Evolutionary conservation across 257 asterid genomes (phyloP).

Genomic region (Linaria vulgaris): DNA sequence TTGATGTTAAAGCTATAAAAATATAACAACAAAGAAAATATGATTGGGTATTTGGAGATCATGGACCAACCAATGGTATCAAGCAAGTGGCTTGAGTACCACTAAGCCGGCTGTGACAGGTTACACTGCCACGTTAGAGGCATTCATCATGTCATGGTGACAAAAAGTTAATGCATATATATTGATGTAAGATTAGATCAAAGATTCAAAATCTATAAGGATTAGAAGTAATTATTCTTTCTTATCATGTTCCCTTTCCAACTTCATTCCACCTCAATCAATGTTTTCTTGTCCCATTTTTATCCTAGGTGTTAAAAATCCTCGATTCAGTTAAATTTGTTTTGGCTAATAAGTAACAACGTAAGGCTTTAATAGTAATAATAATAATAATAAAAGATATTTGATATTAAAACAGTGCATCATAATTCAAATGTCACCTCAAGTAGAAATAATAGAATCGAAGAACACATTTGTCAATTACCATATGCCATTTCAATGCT

Average conservation of each 20-base stretch:
- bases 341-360: not conserved
- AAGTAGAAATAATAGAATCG: too few relatives aligned
- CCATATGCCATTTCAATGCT: too few relatives aligned
- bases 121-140: slow-evolving; percentile 38
- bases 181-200: slow-evolving; percentile 28
- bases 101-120: slow-evolving; percentile 39
- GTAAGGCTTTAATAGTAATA: too few relatives aligned
- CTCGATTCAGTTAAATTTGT: slow-evolving; percentile 1
- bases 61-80: slow-evolving; percentile 28
- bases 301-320: slow-evolving; percentile 16
- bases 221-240: slow-evolving; percentile 36
- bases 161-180: slow-evolving; percentile 30
- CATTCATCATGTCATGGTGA: slow-evolving; percentile 35
- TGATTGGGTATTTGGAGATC: slow-evolving; percentile 30
- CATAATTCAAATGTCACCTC: too few relatives aligned
- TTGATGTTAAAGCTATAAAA: too few relatives aligned
- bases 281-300: slow-evolving; percentile 44
- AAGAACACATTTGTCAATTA: too few relatives aligned
- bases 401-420: too few relatives aligned
- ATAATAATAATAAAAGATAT: too few relatives aligned
- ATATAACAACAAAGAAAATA: too few relatives aligned
- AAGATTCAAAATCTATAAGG: slow-evolving; percentile 28
- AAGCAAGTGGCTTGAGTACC: slow-evolving; percentile 29
- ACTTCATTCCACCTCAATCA: slow-evolving; percentile 39
- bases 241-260: slow-evolving; percentile 53